Percentiles rank a stretch among this genome's conserved stretches.
These are phyloP conservation scores for Pythium volutum DNA, from an alignment of 352 stramenopile genomes.

Conservation along the genomic window DNA sequence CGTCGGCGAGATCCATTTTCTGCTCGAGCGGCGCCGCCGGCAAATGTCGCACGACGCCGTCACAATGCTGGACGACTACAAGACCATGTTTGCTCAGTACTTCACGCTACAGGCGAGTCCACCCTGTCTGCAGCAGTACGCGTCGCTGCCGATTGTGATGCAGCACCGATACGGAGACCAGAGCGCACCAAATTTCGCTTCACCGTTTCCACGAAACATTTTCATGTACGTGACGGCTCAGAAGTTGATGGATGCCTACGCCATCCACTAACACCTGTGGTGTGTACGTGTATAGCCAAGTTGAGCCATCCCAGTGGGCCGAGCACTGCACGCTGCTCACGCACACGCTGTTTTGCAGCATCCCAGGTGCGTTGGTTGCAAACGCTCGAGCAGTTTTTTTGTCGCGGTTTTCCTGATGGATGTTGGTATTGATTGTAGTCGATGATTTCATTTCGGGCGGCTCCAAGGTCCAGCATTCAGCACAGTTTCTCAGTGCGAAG, in stretches of 20 bases:
- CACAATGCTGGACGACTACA: slow-evolving; percentile 48
- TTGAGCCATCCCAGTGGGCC: slow-evolving; percentile 59
- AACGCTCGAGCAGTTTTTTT: not conserved
- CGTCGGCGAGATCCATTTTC: slow-evolving; percentile 26
- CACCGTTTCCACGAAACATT: slow-evolving; percentile 23
- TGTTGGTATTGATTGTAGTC: slow-evolving; percentile 30
- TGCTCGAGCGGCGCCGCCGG: slow-evolving; percentile 32
- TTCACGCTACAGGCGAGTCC: slow-evolving; percentile 43
- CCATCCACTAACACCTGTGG: too few species aligned
- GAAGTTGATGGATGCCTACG: not conserved
- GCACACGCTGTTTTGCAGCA: slow-evolving; percentile 76
- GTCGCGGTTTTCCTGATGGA: not conserved
- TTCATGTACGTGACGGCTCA: slow-evolving; percentile 19
- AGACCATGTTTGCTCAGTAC: slow-evolving; percentile 44
- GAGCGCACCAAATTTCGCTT: slow-evolving; percentile 3
- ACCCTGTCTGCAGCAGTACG: slow-evolving; percentile 23
- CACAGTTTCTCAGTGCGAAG: slow-evolving; percentile 61
- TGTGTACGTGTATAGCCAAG: slow-evolving; percentile 32
- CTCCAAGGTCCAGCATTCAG: slow-evolving; percentile 51
- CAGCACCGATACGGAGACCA: slow-evolving; percentile 17
- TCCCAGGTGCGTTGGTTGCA: slow-evolving; percentile 61
- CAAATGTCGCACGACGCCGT: slow-evolving; percentile 25
- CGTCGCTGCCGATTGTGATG: slow-evolving; percentile 15
- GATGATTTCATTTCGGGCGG: slow-evolving; percentile 62
- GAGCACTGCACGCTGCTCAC: slow-evolving; percentile 78